These are phyloP conservation scores for Passiflora organensis DNA, from an alignment of 345 rosid species.

Conservation along the genomic window DNA sequence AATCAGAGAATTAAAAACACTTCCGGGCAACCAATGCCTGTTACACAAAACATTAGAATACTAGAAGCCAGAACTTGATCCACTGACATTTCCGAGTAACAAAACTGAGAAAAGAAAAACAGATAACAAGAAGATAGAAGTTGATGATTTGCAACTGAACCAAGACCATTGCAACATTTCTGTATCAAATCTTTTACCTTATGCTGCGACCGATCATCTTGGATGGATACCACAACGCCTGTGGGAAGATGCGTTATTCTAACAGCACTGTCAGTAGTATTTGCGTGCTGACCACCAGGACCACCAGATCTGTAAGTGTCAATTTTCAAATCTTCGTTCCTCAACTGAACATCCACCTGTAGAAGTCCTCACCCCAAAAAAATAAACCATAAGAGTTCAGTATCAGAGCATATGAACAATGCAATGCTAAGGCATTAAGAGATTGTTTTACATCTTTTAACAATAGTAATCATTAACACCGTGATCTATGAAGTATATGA, in stretches of 20 bases:
- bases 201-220: slow-evolving; percentile 97
- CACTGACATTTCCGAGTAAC: too few species aligned
- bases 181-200: slow-evolving; percentile 45
- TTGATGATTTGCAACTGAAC: not conserved
- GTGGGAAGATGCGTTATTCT: slow-evolving; percentile 74
- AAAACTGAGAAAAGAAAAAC: too few species aligned
- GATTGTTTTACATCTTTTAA: too few species aligned
- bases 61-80: too few species aligned
- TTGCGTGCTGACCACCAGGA: slow-evolving; percentile 83
- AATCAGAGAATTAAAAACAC: not conserved
- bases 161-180: not conserved
- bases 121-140: too few species aligned
- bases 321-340: slow-evolving; percentile 85
- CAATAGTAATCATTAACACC: too few species aligned
- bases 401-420: too few species aligned
- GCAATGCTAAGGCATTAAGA: too few species aligned
- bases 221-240: slow-evolving; percentile 78
- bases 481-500: too few species aligned
- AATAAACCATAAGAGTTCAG: not conserved
- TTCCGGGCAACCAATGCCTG: too few species aligned
- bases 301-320: slow-evolving; percentile 95
- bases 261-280: slow-evolving; percentile 95
- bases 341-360: slow-evolving; percentile 88
- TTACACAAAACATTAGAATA: too few species aligned
- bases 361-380: slow-evolving; percentile 11